Conservation (phyloP, 176 grass and related monocot genomes). For the Juncus inflexus region DNA sequence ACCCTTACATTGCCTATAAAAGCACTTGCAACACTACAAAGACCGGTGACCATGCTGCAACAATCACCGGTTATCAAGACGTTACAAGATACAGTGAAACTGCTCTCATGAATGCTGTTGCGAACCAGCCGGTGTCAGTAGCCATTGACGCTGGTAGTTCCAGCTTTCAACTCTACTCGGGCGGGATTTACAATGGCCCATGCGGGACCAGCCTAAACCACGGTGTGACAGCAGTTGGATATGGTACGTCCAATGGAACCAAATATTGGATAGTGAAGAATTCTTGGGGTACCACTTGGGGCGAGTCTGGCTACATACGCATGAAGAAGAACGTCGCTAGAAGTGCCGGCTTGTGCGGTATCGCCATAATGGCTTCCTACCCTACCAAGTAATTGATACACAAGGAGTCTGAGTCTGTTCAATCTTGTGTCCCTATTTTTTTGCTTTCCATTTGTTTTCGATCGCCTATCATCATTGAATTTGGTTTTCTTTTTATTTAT, state of each 20-base stretch:
- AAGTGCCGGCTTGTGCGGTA: too few relatives aligned
- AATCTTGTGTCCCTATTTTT: too few relatives aligned
- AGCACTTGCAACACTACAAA: slow-evolving; percentile 27
- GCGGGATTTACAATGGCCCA: slow-evolving; percentile 5
- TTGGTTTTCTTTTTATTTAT: too few relatives aligned
- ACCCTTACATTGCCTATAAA: slow-evolving; percentile 25
- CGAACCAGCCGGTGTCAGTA: slow-evolving; percentile 15
- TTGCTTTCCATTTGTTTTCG: too few relatives aligned
- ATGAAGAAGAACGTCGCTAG: too few relatives aligned
- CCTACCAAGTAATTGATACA: too few relatives aligned
- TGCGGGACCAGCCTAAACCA: slow-evolving; percentile 13
- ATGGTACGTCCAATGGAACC: not conserved
- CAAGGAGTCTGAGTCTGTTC: too few relatives aligned
- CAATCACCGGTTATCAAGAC: slow-evolving; percentile 1
- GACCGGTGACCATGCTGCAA: not conserved
- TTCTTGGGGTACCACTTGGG: slow-evolving; percentile 12
- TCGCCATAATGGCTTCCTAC: too few relatives aligned
- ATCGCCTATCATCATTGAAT: too few relatives aligned
- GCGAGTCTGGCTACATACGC: slow-evolving; percentile 14
- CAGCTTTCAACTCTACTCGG: slow-evolving; percentile 6
- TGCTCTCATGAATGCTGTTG: not conserved
- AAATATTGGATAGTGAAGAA: slow-evolving; percentile 22
- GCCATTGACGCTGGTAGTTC: slow-evolving; percentile 1
- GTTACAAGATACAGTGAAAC: not conserved
- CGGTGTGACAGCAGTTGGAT: slow-evolving; percentile 16